Base-by-base conservation (phyloP, 1,284 basidiomycete genomes). In the Trichosporon coremiiforme region DNA sequence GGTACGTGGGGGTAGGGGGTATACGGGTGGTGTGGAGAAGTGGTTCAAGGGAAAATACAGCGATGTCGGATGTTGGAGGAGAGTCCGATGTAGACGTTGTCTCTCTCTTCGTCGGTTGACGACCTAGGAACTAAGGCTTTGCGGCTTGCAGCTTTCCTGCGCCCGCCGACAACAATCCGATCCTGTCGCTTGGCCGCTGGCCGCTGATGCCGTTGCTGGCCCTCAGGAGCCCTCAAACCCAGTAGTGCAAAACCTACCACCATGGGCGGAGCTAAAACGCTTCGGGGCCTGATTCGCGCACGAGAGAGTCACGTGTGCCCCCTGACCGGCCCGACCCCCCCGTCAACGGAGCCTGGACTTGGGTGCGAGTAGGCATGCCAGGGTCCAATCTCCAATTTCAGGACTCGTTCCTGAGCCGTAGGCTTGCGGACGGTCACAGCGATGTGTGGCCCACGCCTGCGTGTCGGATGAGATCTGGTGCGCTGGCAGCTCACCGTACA, bases 131-230 rank as follows among this genome's bases (percentile, higher is more conserved):
- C 47, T 22, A 9, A 20, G 20, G 20, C 47, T 53, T 22, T 15
- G 4, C 45, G 15, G n/a, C 17, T 17, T n/a, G 45, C 45, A n/a
- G n/a, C n/a, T n/a, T n/a, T n/a, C n/a, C n/a, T n/a, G n/a, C 12
- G 15, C 33, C 67, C 22, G n/a, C n/a, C n/a, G 29, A 63, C 6
- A 60, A 55, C 68, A 69, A 69, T 38, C 25, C 66, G n/a, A 47
- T 63, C 22, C 35, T 63, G 31, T 41, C 68, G 10, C 55, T 68
- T n/a, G n/a, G n/a, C n/a, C n/a, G n/a, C n/a, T n/a, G n/a, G n/a
- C n/a, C n/a, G n/a, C n/a, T n/a, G n/a, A n/a, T n/a, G 29, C 63
- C 60, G 25, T 25, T 67, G n/a, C 17, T 35, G 41, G 17, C 41
- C 17, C 4, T 45, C 15, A 10, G 3, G 15, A n/a, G 7, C 41